Percentiles rank a stretch among this genome's conserved stretches.
phyloP scores from a whole-genome alignment of 1,284 basidiomycete genomes.

The Pholiota adiposa region DNA sequence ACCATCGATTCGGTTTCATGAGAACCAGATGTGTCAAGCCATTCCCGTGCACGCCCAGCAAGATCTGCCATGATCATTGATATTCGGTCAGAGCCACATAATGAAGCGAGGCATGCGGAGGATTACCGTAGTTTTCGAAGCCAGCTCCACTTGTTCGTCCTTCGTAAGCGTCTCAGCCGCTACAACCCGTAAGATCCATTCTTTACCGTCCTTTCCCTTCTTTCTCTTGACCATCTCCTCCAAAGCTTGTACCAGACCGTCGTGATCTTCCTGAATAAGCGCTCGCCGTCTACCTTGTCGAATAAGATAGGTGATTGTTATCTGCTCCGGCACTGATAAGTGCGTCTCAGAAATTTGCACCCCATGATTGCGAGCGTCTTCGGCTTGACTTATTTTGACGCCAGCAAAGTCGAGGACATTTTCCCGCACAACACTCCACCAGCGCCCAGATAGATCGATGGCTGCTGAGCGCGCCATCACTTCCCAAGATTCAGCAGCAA shows the following conservation, averaged over 20 bases:
- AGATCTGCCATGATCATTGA: slow-evolving; percentile 34
- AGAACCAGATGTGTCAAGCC: slow-evolving; percentile 76
- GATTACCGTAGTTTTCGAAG: slow-evolving; percentile 65
- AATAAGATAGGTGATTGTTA: slow-evolving; percentile 75
- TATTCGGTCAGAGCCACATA: slow-evolving; percentile 29
- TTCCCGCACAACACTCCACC: slow-evolving; percentile 68
- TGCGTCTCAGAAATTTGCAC: slow-evolving; percentile 8
- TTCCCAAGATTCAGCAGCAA: slow-evolving; percentile 61
- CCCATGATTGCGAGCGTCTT: neutral
- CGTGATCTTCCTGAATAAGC: slow-evolving; percentile 61
- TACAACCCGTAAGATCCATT: slow-evolving; percentile 60
- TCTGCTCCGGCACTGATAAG: slow-evolving; percentile 36
- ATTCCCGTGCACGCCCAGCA: slow-evolving; percentile 80
- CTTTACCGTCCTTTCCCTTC: slow-evolving; percentile 32
- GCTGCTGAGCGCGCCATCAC: slow-evolving; percentile 38
- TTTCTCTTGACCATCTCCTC: slow-evolving; percentile 50
- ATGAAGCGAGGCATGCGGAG: slow-evolving; percentile 5
- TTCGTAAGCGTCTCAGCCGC: slow-evolving; percentile 67
- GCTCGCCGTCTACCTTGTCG: slow-evolving; percentile 59
- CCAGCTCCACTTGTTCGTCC: slow-evolving; percentile 69
- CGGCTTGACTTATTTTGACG: slow-evolving; percentile 29
- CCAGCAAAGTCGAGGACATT: slow-evolving; percentile 63
- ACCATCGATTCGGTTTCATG: slow-evolving; percentile 66
- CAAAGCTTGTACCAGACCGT: slow-evolving; percentile 56
- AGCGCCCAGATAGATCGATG: slow-evolving; percentile 42